Evolutionary conservation across 2,329 filamentous ascomycete genomes (phyloP).

Genomic region (Fusarium circinatum): DNA sequence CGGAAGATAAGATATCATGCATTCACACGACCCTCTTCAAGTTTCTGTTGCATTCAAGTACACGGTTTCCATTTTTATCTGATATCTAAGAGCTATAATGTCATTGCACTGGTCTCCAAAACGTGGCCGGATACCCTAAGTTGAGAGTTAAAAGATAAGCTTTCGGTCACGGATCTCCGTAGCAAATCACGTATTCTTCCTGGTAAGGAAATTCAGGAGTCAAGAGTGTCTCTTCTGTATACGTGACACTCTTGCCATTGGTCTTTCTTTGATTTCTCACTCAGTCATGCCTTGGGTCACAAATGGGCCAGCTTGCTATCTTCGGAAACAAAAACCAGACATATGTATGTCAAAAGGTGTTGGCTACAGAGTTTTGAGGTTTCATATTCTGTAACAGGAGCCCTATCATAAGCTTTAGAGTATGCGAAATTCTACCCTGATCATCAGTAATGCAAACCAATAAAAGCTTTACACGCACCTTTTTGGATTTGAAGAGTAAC

Average conservation of each 20-base stretch:
- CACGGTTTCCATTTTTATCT: not conserved
- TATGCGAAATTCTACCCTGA: accelerated
- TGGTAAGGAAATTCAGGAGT: not conserved
- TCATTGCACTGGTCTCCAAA: not conserved
- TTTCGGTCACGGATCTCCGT: not conserved
- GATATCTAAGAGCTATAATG: not conserved
- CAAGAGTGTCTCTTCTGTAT: not conserved
- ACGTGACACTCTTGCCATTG: not conserved
- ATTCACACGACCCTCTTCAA: too few relatives aligned
- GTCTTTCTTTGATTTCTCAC: not conserved
- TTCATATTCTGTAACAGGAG: too few relatives aligned
- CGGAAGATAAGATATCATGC: not conserved
- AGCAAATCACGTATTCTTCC: not conserved
- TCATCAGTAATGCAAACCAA: not conserved
- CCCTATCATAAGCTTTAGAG: not conserved
- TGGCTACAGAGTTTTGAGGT: not conserved
- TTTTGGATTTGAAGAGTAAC: not conserved
- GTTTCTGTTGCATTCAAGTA: too few relatives aligned
- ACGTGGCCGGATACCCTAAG: not conserved
- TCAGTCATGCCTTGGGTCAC: not conserved
- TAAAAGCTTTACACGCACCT: not conserved
- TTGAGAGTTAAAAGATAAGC: not conserved
- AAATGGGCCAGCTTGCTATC: too few relatives aligned
- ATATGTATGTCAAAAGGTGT: not conserved
- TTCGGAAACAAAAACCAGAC: too few relatives aligned